These are phyloP conservation scores for Hansenula sp. DNA, from an alignment of 1,139 yeast species.

Conservation along the genomic window DNA sequence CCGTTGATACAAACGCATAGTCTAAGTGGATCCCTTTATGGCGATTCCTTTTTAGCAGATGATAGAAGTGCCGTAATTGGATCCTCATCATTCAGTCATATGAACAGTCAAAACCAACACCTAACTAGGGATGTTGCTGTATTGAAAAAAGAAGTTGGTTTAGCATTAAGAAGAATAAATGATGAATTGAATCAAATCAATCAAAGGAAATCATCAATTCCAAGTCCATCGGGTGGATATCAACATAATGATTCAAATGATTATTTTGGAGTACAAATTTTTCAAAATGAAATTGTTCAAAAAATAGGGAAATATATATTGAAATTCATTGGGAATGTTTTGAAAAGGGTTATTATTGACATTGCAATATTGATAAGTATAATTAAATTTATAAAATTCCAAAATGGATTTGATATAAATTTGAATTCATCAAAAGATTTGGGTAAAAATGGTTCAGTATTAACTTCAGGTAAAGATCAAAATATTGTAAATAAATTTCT, in stretches of 20 bases:
- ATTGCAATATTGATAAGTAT: constrained; percentile 14
- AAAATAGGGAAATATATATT: constrained; percentile 7
- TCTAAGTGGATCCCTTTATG: constrained; percentile 7
- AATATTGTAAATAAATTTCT: constrained; percentile 10
- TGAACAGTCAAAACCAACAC: constrained; percentile 1
- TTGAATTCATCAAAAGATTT: neutral
- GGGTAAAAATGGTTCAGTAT: neutral
- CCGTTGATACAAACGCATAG: constrained; percentile 8
- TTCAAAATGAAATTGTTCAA: constrained; percentile 8
- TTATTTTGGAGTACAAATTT: neutral
- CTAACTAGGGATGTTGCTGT: constrained; percentile 16
- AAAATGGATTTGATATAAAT: constrained; percentile 15
- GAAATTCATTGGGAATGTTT: constrained; percentile 7
- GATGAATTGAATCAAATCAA: constrained; percentile 12
- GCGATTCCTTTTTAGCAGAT: constrained; percentile 8
- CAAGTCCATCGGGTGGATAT: neutral
- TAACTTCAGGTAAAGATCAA: neutral
- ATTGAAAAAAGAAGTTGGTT: constrained; percentile 19
- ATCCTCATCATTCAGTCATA: constrained; percentile 4
- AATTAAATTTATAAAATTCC: constrained; percentile 16
- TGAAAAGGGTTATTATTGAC: constrained; percentile 16
- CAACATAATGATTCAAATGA: neutral
- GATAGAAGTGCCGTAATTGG: constrained; percentile 9
- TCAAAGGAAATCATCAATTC: constrained; percentile 1
- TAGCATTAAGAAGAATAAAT: constrained; percentile 16